Conservation (phyloP, 2,329 filamentous ascomycete species). For the Xylaria sp. region DNA sequence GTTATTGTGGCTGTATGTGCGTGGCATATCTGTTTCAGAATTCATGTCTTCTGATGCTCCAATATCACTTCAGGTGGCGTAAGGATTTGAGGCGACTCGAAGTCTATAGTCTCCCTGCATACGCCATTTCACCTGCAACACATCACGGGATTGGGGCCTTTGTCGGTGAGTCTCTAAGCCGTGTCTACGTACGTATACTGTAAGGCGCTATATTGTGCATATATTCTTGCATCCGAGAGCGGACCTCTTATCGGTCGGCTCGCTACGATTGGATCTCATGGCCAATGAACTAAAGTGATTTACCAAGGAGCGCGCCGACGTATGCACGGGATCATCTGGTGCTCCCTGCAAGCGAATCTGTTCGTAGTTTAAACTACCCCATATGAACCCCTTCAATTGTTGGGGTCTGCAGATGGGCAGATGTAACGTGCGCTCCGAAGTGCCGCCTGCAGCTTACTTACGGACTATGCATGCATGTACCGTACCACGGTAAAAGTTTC, state of each 20-base stretch:
- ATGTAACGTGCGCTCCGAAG: slow-evolving; percentile 14
- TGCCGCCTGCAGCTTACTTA: slow-evolving; percentile 24
- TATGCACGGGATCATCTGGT: slow-evolving; percentile 20
- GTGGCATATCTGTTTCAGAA: background rate
- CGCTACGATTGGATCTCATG: background rate
- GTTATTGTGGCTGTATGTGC: background rate
- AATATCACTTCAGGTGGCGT: background rate
- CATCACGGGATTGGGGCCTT: background rate
- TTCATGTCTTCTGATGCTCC: background rate
- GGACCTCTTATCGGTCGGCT: slow-evolving; percentile 24
- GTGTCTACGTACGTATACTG: background rate
- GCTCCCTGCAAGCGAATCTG: slow-evolving; percentile 23
- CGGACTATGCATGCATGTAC: slow-evolving; percentile 17
- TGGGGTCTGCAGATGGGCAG: slow-evolving; percentile 12
- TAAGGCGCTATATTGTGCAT: slow-evolving; percentile 11
- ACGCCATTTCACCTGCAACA: background rate
- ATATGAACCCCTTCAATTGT: slow-evolving; percentile 11
- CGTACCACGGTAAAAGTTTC: background rate
- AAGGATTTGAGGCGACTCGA: background rate
- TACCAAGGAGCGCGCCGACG: background rate
- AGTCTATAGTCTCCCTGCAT: background rate
- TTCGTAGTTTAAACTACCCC: slow-evolving; percentile 18
- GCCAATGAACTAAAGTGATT: slow-evolving; percentile 13
- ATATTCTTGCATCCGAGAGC: slow-evolving; percentile 31
- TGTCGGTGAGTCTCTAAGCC: slow-evolving; percentile 8